Base-by-base conservation (phyloP, 192 early-diverging fungal species). In the Diversispora eburnea region DNA sequence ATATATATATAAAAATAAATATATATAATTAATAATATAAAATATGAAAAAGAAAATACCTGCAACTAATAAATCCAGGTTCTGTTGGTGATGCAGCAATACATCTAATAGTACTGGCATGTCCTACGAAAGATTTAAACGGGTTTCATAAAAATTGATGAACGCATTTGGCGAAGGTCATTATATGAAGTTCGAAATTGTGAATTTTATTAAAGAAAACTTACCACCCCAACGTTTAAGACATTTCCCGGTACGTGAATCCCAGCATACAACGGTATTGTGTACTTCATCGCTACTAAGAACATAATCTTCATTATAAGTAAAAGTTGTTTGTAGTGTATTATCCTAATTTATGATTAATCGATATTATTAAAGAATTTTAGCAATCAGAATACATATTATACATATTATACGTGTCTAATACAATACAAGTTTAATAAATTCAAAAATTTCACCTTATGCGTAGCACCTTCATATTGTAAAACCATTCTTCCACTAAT, bases 231-330 rank as follows among this genome's bases (percentile, higher is more conserved):
- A 82, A 61, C 83, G 81, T 70, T 79, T 84, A 33, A 92, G 55
- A 10, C 92, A 75, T 8, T 39, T 51, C 13, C 89, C 91, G 4
- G 88, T 89, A 20, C 84, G 74, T 0, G 92, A 82, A 73, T 94
- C 92, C 91, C 92, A 94, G 68, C 78, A 84, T 1, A 86, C 81
- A 42, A 93, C 81, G 8, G 80, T 76, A 75, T 88, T 88, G 17
- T 82, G 78, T 20, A 76, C 75, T 62, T 91, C 90, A 76, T 93
- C 92, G 20, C 87, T 81, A 66, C 78, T 86, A 63, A 93, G 79
- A 2, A 94, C 90, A 77, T 85, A 85, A 17, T 84, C 77, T 75
- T 93, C 91, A 77, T 90, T 90, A 75, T 87, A 83, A 8, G 87
- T 89, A 17, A 62, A 62, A 17, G 82, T 77, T 15, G 76, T 74